Evolutionary conservation across 1,139 yeast species (phyloP).

Genomic region (Geotrichum phurueaensis): DNA sequence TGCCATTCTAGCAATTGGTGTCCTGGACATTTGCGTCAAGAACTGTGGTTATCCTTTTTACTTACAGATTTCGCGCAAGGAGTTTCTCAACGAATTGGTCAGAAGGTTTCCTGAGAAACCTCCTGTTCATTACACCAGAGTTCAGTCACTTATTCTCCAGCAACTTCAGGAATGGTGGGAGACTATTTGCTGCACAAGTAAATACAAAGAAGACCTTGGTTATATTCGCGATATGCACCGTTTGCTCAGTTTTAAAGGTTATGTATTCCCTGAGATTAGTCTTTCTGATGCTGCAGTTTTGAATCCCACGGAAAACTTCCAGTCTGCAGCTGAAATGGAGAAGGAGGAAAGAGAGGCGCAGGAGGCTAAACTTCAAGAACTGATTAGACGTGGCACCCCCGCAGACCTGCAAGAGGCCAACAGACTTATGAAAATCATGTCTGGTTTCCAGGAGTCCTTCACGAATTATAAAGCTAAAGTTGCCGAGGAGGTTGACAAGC

Average conservation of each 20-base stretch:
- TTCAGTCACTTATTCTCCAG: constrained; percentile 78
- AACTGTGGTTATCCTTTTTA: constrained; percentile 98
- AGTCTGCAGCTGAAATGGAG: constrained; percentile 84
- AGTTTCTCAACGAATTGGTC: constrained; percentile 86
- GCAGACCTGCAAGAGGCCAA: constrained; percentile 94
- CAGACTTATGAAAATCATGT: constrained; percentile 94
- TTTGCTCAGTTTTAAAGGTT: constrained; percentile 77
- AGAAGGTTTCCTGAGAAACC: constrained; percentile 94
- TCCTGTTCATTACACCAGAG: constrained; percentile 74
- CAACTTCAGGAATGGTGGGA: constrained; percentile 97
- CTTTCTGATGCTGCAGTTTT: constrained; percentile 89
- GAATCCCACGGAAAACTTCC: constrained; percentile 84
- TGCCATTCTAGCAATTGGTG: constrained; percentile 49
- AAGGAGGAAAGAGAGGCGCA: constrained; percentile 90
- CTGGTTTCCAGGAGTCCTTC: constrained; percentile 69
- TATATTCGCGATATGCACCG: constrained; percentile 96
- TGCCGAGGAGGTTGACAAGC: constrained; percentile 75
- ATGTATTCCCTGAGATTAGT: constrained; percentile 85
- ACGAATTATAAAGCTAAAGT: constrained; percentile 82
- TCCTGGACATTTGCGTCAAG: constrained; percentile 86
- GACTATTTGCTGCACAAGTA: constrained; percentile 84
- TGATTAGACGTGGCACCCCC: constrained; percentile 92
- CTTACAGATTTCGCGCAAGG: constrained; percentile 88
- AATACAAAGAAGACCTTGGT: constrained; percentile 86
- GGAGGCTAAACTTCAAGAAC: constrained; percentile 90